Base-by-base conservation (phyloP, 805 yeast genomes). In the Zygosaccharomyces lentus region DNA sequence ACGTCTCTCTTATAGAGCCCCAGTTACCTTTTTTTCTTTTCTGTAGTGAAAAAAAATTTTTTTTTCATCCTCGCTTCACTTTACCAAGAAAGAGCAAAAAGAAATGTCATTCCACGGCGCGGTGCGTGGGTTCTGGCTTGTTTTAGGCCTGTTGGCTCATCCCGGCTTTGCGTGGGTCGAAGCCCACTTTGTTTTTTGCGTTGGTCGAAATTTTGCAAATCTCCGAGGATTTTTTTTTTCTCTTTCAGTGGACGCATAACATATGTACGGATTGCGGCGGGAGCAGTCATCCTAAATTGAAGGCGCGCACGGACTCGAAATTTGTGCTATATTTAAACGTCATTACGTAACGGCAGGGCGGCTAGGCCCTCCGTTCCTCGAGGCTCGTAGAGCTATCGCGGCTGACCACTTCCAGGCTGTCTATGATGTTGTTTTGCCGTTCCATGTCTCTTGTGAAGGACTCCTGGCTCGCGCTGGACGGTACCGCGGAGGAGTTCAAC, bases 391-490 rank as follows among this genome's bases (percentile, higher is more conserved):
- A 59, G 34, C 46, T 39, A 7, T 40, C 47, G 21, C 37, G 25
- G 21, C 43, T 48, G 3, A 31, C 30, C 5, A 48, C 52, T 15
- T 70, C 75, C 23, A 71, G 50, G 12, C 68, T 63, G 47, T 72
- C 76, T 10, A 72, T 35, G 1, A 72, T 55, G 12, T 68, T 62
- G 53, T 71, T 71, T 35, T 70, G 73, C 8, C 65, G 67, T 34
- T 70, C 74, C 52, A 69, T 62, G 46, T 65, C 69, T 6, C 70
- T 62, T 35, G 67, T 58, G 44, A 70, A 59, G 12, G 64, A 65
- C 2, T 59, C 57, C 29, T 58, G 50, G 41, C 61, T 54, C 34
- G 56, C 41, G 30, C 55, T 42, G 13, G 39, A 29, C 37, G 41
- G 41, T 34, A 41, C 31, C 9, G 51, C 23, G 12, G 53, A 31